These are phyloP conservation scores for Lithospermum erythrorhizon DNA, from an alignment of 257 asterid species.

Conservation along the genomic window DNA sequence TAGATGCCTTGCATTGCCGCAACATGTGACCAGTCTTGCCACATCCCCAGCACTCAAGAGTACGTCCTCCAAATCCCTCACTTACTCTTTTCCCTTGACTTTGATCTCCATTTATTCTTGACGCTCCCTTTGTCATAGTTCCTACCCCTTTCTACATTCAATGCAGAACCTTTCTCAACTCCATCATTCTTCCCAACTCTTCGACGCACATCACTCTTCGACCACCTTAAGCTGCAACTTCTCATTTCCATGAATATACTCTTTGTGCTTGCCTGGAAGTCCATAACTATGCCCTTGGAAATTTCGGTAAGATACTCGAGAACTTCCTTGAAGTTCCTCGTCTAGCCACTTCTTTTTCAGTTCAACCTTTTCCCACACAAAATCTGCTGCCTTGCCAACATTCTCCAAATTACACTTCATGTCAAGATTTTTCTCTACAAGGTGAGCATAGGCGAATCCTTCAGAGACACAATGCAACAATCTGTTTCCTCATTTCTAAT, in stretches of 20 bases:
- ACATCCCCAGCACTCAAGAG: no score
- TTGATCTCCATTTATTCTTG: no score
- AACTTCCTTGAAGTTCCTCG: conserved; percentile 5
- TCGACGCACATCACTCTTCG: no score
- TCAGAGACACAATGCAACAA: background rate
- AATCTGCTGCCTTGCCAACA: conserved; percentile 8
- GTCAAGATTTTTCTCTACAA: conserved; percentile 5
- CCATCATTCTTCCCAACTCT: no score
- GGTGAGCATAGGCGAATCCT: background rate
- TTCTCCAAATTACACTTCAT: background rate
- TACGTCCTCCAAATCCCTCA: no score
- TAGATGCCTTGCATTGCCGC: no score
- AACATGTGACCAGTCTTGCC: no score
- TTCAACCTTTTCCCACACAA: conserved; percentile 14
- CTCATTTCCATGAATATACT: background rate
- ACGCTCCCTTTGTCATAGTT: no score
- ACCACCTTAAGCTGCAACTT: no score
- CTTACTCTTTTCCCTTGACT: no score
- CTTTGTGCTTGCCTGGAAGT: conserved; percentile 1
- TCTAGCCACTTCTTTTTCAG: conserved; percentile 10
- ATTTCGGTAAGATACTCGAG: conserved; percentile 1
- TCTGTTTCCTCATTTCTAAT: background rate
- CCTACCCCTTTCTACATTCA: no score
- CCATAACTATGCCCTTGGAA: background rate
- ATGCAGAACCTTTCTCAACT: no score